Percentiles rank a stretch among this genome's conserved stretches.
Evolutionary conservation across 148 eudicot genomes (phyloP).

Genomic region (Pouteria glomerata): DNA sequence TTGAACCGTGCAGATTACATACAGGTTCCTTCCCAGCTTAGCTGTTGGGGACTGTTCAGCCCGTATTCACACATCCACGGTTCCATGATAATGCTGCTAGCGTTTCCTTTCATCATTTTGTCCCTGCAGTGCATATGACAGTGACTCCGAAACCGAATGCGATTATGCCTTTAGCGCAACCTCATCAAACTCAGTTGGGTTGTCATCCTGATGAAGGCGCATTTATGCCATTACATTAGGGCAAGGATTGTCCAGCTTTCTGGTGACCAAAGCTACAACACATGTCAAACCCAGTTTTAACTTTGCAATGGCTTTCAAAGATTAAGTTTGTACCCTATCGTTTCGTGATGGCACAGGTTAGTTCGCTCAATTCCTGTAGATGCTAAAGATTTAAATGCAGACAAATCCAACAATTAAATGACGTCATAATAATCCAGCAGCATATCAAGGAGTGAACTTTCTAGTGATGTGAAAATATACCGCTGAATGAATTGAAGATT

Average conservation of each 20-base stretch:
- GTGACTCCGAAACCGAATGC: conserved; percentile 53
- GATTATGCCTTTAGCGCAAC: conserved; percentile 36
- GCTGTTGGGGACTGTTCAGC: conserved; percentile 44
- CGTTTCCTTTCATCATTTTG: conserved; percentile 43
- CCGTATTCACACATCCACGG: conserved; percentile 52
- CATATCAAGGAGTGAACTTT: conserved; percentile 39
- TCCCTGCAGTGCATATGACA: conserved; percentile 53
- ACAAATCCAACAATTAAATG: conserved; percentile 28
- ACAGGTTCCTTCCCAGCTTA: conserved; percentile 49
- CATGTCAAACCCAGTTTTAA: conserved; percentile 44
- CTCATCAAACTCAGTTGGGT: conserved; percentile 34
- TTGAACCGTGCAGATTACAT: conserved; percentile 37
- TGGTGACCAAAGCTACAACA: conserved; percentile 49
- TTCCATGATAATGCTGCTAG: conserved; percentile 40
- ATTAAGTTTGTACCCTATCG: too few relatives aligned
- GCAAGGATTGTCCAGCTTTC: conserved; percentile 50
- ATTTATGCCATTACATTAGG: too few relatives aligned
- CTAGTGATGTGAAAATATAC: too few relatives aligned
- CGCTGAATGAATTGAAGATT: too few relatives aligned
- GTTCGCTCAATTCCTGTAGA: too few relatives aligned
- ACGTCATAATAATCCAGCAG: conserved; percentile 49
- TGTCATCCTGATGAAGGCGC: conserved; percentile 20
- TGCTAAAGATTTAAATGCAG: too few relatives aligned
- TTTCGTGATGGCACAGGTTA: conserved; percentile 75
- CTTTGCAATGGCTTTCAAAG: conserved; percentile 51